Percentiles rank a stretch among this genome's conserved stretches.
Conservation (phyloP, 1,284 basidiomycete genomes). For the Moniliella sp. region DNA sequence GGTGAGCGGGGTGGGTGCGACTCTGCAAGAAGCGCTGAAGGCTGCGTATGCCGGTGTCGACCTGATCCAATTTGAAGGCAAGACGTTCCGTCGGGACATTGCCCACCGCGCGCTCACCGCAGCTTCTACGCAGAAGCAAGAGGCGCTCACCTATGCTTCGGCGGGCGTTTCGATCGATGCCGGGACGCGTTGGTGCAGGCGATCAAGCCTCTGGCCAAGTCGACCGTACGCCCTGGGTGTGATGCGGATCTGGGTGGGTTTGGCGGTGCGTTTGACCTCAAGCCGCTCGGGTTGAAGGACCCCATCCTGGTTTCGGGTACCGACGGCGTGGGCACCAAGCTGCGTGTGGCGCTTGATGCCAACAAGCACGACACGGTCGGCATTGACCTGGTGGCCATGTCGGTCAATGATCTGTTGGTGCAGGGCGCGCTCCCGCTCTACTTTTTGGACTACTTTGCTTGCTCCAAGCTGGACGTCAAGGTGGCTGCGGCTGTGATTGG, state of each 20-base stretch:
- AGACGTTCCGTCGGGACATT: constrained; percentile 73
- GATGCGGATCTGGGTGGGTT: constrained; percentile 79
- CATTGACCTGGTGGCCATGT: constrained; percentile 94
- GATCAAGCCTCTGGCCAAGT: constrained; percentile 80
- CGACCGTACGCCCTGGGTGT: constrained; percentile 67
- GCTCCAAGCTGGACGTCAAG: constrained; percentile 64
- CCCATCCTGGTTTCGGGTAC: constrained; percentile 87
- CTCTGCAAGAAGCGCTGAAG: constrained; percentile 58
- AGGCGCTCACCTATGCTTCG: constrained; percentile 55
- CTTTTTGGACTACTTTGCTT: constrained; percentile 94
- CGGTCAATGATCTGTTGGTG: constrained; percentile 90
- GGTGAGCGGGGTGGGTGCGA: constrained; percentile 59
- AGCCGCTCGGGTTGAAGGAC: constrained; percentile 50
- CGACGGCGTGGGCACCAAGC: constrained; percentile 89
- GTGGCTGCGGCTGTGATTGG: constrained; percentile 66
- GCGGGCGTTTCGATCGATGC: constrained; percentile 89
- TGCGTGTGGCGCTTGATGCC: constrained; percentile 63
- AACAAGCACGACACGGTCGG: constrained; percentile 72
- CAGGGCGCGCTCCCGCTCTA: constrained; percentile 93
- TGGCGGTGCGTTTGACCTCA: constrained; percentile 82
- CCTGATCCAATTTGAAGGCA: constrained; percentile 65
- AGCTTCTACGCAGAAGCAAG: background rate
- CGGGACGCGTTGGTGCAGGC: constrained; percentile 76
- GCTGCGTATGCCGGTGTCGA: constrained; percentile 64
- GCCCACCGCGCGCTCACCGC: constrained; percentile 48